These are phyloP conservation scores for Glutinoglossum americanum DNA, from an alignment of 495 filamentous ascomycete species.

Conservation along the genomic window DNA sequence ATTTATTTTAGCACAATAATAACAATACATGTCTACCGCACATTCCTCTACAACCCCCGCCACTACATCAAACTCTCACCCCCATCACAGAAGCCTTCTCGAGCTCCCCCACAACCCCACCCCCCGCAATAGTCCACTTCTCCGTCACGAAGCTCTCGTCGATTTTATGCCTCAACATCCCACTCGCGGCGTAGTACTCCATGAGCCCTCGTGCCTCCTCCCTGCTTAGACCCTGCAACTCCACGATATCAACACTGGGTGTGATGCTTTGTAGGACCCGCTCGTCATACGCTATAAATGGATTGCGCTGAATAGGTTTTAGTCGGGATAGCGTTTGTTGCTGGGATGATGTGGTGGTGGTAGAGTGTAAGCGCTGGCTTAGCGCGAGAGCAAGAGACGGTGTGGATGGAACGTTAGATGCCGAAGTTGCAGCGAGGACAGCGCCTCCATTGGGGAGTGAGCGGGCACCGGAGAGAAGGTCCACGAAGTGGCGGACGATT, in stretches of 20 bases:
- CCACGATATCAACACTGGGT: conserved; percentile 21
- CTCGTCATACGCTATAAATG: conserved; percentile 45
- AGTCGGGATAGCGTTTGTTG: conserved; percentile 8
- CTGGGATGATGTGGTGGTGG: conserved; percentile 19
- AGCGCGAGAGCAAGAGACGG: conserved; percentile 46
- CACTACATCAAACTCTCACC: neutral
- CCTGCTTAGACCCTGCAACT: conserved; percentile 43
- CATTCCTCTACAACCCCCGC: too few species aligned
- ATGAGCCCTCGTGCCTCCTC: conserved; percentile 57
- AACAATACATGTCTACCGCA: too few species aligned
- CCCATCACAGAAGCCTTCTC: conserved; percentile 34
- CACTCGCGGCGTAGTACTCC: conserved; percentile 86
- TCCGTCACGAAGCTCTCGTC: conserved; percentile 56
- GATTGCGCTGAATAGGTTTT: conserved; percentile 30
- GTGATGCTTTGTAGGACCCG: conserved; percentile 34
- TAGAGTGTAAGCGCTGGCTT: conserved; percentile 21
- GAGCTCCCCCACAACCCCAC: conserved; percentile 70
- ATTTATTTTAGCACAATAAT: too few species aligned
- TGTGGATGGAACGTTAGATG: conserved; percentile 37
- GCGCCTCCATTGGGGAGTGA: conserved; percentile 56
- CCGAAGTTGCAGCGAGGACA: conserved; percentile 49
- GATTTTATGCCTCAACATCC: conserved; percentile 45
- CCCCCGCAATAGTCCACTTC: conserved; percentile 65
- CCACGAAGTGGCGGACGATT: conserved; percentile 53
- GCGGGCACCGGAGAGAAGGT: conserved; percentile 36